Evolutionary conservation across 1,139 yeast species (phyloP).

Genomic region (Meyerozyma athensensis): DNA sequence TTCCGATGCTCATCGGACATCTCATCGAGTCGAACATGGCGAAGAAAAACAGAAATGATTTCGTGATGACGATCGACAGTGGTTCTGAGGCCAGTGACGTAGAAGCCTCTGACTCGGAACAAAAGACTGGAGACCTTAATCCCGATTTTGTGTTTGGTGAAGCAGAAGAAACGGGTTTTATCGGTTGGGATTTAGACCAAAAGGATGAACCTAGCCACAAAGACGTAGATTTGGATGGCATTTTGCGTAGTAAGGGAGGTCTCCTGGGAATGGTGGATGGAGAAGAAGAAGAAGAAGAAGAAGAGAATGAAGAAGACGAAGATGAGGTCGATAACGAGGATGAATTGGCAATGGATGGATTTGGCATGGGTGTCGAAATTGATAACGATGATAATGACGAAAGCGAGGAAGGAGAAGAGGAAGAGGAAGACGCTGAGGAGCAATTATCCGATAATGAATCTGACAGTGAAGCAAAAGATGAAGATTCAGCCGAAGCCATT

Average conservation of each 20-base stretch:
- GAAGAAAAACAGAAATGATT: constrained; percentile 17
- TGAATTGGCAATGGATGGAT: constrained; percentile 64
- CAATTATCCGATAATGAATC: constrained; percentile 20
- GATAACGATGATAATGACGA: constrained; percentile 15
- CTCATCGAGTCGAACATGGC: constrained; percentile 2
- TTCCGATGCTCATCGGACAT: not conserved
- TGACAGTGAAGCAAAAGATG: constrained; percentile 16
- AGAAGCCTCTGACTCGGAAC: constrained; percentile 29
- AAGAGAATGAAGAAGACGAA: constrained; percentile 19
- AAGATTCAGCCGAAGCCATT: constrained; percentile 68
- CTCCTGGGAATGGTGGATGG: constrained; percentile 47
- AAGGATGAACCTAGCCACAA: constrained; percentile 25
- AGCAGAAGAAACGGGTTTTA: constrained; percentile 38
- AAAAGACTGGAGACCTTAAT: constrained; percentile 50
- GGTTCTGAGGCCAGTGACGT: constrained; percentile 60
- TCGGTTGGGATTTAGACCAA: constrained; percentile 72
- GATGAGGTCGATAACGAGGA: constrained; percentile 40
- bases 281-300: constrained; percentile 23
- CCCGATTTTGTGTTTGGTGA: constrained; percentile 70
- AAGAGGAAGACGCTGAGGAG: constrained; percentile 23
- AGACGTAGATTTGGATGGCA: constrained; percentile 83
- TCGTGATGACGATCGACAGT: constrained; percentile 44
- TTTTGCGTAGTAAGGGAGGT: constrained; percentile 79
- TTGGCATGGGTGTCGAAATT: constrained; percentile 57
- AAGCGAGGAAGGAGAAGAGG: constrained; percentile 22